These are phyloP conservation scores for Glycine latifolia DNA, from an alignment of 306 rosid species.

Conservation along the genomic window DNA sequence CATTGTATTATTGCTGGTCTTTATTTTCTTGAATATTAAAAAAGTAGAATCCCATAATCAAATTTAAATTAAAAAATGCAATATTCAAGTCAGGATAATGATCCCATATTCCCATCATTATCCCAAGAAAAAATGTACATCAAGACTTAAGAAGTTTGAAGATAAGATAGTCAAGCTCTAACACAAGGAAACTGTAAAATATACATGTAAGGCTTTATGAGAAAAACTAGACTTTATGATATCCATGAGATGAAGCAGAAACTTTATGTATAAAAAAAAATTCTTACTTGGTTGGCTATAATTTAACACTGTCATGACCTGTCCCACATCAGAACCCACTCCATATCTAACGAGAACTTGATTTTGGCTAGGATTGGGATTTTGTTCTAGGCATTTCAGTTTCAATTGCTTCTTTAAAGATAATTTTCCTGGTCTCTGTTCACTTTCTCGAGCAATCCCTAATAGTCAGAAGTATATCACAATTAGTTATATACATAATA, in stretches of 20 bases:
- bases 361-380: constrained; percentile 61
- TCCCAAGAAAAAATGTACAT: not conserved
- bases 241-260: constrained; percentile 35
- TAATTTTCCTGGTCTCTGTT: constrained; percentile 82
- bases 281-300: constrained; percentile 71
- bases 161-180: not conserved
- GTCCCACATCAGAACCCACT: constrained; percentile 59
- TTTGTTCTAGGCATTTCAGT: constrained; percentile 94
- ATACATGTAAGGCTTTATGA: not conserved
- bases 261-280: constrained; percentile 1
- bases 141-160: not conserved
- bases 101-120: not conserved
- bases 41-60: not conserved
- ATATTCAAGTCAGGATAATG: not conserved
- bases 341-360: constrained; percentile 64
- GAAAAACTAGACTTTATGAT: constrained; percentile 1
- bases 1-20: not conserved
- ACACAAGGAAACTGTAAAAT: not conserved
- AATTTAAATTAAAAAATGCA: not conserved
- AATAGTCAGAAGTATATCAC: constrained; percentile 51
- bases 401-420: constrained; percentile 93
- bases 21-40: not conserved
- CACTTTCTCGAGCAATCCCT: constrained; percentile 80
- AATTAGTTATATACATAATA: constrained; percentile 31
- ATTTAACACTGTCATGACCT: constrained; percentile 51